Conservation (phyloP, 495 filamentous ascomycete species). For the Aspergillus indologenus region DNA sequence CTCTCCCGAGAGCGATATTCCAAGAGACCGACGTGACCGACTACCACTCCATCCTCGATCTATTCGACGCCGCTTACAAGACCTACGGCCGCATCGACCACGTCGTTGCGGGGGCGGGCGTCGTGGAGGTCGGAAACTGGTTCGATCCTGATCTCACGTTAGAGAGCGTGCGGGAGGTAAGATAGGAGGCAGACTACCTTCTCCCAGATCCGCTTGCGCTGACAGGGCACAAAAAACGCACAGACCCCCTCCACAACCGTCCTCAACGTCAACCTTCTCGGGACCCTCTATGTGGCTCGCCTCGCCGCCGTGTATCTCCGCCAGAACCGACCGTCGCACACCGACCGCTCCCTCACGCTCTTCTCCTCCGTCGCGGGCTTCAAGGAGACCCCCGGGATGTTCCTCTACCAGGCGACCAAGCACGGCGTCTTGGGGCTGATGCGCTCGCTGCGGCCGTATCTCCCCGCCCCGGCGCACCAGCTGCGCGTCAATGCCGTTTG, state of each 20-base stretch:
- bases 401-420: constrained; percentile 50
- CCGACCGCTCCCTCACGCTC: constrained; percentile 47
- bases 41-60: constrained; percentile 40
- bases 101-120: constrained; percentile 51
- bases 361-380: constrained; percentile 46
- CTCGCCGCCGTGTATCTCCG: constrained; percentile 47
- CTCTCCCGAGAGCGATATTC: constrained; percentile 31
- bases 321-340: constrained; percentile 36
- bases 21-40: constrained; percentile 43
- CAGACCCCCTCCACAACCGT: constrained; percentile 41
- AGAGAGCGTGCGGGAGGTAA: constrained; percentile 32
- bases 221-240: background rate
- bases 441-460: constrained; percentile 42
- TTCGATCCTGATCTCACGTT: constrained; percentile 42
- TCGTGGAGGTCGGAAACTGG: constrained; percentile 44
- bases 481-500: constrained; percentile 53
- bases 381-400: constrained; percentile 44
- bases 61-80: constrained; percentile 47
- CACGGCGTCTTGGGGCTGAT: constrained; percentile 50
- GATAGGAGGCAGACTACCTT: background rate
- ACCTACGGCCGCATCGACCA: constrained; percentile 49
- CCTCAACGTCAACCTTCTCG: constrained; percentile 49
- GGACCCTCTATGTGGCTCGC: constrained; percentile 45
- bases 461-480: constrained; percentile 35
- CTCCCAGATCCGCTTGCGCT: background rate